Percentiles rank a stretch among this genome's conserved stretches.
Evolutionary conservation across 352 stramenopile genomes (phyloP).

Genomic region (Phytopythium chamaehyphon): DNA sequence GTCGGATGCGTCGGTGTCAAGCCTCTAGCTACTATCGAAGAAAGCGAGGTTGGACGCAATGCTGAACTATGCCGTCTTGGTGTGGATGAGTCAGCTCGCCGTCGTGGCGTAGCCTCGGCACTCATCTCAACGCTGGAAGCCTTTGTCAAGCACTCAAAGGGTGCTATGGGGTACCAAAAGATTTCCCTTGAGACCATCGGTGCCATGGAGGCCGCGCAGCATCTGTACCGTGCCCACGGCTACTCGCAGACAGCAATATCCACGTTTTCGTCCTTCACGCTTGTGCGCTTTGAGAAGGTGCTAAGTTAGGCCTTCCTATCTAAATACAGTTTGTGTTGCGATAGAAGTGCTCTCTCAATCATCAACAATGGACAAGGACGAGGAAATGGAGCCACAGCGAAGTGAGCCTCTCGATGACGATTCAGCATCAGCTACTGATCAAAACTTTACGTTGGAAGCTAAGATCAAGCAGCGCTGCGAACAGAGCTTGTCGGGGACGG

Average conservation of each 20-base stretch:
- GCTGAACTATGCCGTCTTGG: slow-evolving; percentile 65
- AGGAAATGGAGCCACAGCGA: not conserved
- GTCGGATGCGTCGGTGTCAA: slow-evolving; percentile 65
- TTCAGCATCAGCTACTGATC: not conserved
- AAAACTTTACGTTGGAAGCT: not conserved
- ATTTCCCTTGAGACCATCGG: slow-evolving; percentile 64
- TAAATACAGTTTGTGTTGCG: not conserved
- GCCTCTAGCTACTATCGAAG: slow-evolving; percentile 9
- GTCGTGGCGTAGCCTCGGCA: slow-evolving; percentile 39
- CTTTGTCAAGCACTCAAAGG: slow-evolving; percentile 12
- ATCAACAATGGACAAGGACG: not conserved
- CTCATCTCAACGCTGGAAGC: slow-evolving; percentile 40
- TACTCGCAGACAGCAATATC: slow-evolving; percentile 30
- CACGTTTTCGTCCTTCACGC: slow-evolving; percentile 39
- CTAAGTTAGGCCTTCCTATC: slow-evolving; percentile 3
- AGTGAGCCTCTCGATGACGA: not conserved
- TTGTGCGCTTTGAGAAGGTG: slow-evolving; percentile 49
- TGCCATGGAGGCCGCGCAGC: slow-evolving; percentile 47
- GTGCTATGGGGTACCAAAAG: slow-evolving; percentile 17
- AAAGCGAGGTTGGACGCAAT: not conserved
- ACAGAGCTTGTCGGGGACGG: slow-evolving; percentile 19
- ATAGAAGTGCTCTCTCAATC: not conserved
- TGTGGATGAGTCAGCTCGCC: slow-evolving; percentile 33
- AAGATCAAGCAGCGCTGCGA: slow-evolving; percentile 12
- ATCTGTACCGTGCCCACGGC: slow-evolving; percentile 38